Percentiles rank a stretch among this genome's conserved stretches.
phyloP scores from a whole-genome alignment of 176 grass and related monocot species.

The Aegilops bicornis region DNA sequence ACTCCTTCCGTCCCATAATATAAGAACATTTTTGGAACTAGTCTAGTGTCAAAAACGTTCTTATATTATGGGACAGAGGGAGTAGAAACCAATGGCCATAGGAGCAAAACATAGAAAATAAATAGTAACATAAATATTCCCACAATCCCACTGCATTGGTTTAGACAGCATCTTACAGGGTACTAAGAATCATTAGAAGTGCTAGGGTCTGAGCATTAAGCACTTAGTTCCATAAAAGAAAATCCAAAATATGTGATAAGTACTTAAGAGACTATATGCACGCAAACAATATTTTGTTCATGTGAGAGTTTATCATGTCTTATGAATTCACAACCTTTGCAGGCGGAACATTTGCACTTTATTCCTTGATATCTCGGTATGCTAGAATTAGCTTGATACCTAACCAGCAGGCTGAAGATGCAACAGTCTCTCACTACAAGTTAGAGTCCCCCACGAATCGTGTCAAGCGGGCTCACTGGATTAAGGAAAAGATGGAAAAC shows the following conservation, averaged over 20 bases:
- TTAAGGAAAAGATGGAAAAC: constrained; percentile 63
- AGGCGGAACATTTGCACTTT: constrained; percentile 83
- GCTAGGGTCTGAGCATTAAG: background rate
- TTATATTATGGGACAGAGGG: no score
- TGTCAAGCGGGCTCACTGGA: constrained; percentile 43
- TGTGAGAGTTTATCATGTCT: constrained; percentile 6
- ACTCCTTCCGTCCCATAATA: no score
- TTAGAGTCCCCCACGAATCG: constrained; percentile 42
- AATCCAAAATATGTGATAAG: background rate
- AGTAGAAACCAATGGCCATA: background rate
- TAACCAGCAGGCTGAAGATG: constrained; percentile 73
- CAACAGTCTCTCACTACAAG: constrained; percentile 57
- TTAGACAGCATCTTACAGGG: background rate
- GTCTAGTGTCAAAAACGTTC: no score
- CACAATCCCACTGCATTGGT: background rate
- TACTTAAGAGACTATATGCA: constrained; percentile 1
- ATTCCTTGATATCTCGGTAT: constrained; percentile 78
- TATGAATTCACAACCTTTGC: constrained; percentile 24
- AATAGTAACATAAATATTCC: background rate
- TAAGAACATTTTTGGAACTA: no score
- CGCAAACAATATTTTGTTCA: background rate
- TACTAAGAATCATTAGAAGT: background rate
- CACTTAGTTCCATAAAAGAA: background rate
- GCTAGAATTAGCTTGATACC: constrained; percentile 72
- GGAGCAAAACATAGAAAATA: background rate